Evolutionary conservation across 805 yeast species (phyloP).

Genomic region (Lipomyces spencermartinsiae): DNA sequence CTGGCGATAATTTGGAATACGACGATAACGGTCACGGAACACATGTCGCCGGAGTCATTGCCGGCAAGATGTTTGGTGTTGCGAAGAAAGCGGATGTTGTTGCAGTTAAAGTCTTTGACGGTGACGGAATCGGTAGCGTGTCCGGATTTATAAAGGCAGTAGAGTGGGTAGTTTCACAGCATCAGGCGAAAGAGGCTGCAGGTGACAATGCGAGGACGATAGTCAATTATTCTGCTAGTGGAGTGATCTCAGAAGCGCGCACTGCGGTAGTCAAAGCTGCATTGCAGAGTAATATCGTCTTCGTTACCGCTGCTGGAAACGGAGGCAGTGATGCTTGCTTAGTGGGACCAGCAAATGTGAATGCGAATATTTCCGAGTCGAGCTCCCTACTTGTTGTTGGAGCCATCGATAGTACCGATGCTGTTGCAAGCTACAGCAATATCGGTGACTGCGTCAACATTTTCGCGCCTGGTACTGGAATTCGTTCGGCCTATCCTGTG

Average conservation of each 20-base stretch:
- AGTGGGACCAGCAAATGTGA: too few species aligned
- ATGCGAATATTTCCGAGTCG: too few species aligned
- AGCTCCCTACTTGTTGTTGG: too few species aligned
- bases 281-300: conserved; percentile 67
- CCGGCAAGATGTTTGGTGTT: conserved; percentile 77
- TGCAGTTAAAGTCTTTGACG: conserved; percentile 79
- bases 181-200: conserved; percentile 43
- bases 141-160: conserved; percentile 85
- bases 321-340: too few species aligned
- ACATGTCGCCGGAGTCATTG: conserved; percentile 94
- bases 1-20: conserved; percentile 62
- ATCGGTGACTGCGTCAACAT: too few species aligned
- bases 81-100: conserved; percentile 80
- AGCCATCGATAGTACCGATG: too few species aligned
- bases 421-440: too few species aligned
- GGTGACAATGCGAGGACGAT: conserved; percentile 50
- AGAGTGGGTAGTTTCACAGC: conserved; percentile 80
- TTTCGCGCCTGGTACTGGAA: too few species aligned
- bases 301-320: too few species aligned
- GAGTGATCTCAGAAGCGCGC: conserved; percentile 86
- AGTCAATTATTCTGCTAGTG: conserved; percentile 91
- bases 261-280: conserved; percentile 91
- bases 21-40: conserved; percentile 96
- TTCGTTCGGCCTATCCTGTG: too few species aligned
- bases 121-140: conserved; percentile 83